Evolutionary conservation across 2,329 filamentous ascomycete genomes (phyloP).

Genomic region (Botrytis porri): DNA sequence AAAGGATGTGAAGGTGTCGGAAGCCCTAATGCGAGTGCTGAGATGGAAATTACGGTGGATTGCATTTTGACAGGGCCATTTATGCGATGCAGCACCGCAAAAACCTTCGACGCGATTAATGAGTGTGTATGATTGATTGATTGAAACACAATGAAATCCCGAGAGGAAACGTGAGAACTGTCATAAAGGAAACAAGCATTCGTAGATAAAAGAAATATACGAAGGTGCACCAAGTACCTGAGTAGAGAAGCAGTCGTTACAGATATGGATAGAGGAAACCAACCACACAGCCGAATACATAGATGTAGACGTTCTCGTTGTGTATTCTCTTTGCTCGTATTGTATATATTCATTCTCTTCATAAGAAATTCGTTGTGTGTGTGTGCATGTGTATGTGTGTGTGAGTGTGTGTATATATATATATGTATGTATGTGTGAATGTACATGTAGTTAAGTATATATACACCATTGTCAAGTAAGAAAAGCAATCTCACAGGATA

Average conservation of each 20-base stretch:
- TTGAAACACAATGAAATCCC: background rate
- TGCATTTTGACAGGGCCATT: constrained; percentile 8
- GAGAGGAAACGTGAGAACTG: background rate
- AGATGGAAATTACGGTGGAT: constrained; percentile 9
- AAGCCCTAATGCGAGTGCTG: constrained; percentile 10
- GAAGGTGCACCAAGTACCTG: background rate
- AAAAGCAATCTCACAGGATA: background rate
- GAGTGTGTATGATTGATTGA: background rate
- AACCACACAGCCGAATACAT: background rate
- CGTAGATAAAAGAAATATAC: background rate
- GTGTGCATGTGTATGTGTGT: too few relatives aligned
- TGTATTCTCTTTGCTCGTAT: background rate
- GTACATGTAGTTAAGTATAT: too few relatives aligned
- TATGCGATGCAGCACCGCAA: background rate
- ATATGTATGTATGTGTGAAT: too few relatives aligned
- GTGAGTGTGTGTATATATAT: too few relatives aligned
- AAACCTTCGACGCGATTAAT: background rate
- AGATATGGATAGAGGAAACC: background rate
- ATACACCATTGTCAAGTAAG: background rate
- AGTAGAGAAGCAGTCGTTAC: too few relatives aligned
- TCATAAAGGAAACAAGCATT: background rate
- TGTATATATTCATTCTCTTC: background rate
- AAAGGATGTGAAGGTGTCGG: background rate
- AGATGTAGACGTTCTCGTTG: background rate
- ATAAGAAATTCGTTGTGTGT: background rate